Conservation (phyloP, 306 rosid genomes). For the barrel medic (Medicago truncatula) region DNA sequence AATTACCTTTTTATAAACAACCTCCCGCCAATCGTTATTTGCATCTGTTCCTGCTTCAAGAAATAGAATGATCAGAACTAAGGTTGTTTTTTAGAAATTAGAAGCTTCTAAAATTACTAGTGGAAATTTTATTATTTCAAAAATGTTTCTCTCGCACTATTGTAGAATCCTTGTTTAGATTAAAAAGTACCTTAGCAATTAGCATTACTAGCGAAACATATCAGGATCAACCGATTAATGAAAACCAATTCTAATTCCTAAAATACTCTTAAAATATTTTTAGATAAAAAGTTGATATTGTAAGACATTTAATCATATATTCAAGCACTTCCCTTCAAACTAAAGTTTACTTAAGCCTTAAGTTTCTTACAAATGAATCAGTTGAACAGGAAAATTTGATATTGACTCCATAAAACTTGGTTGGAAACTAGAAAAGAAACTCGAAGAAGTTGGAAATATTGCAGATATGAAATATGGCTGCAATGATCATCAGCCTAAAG, state of each 20-base stretch:
- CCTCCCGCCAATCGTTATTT: conserved; percentile 42
- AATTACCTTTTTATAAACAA: conserved; percentile 39
- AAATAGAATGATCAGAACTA: neutral
- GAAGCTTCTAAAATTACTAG: neutral
- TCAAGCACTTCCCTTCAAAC: neutral
- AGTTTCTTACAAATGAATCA: neutral
- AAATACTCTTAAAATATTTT: neutral
- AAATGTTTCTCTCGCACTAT: neutral
- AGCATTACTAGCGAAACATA: neutral
- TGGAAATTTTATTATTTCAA: neutral
- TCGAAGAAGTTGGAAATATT: neutral
- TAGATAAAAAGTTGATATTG: neutral
- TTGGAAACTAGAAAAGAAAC: too few species aligned
- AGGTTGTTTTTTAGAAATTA: neutral
- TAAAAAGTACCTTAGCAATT: neutral
- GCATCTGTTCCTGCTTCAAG: conserved; percentile 24
- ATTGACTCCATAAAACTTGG: too few species aligned
- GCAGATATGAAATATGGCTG: neutral
- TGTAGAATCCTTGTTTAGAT: neutral
- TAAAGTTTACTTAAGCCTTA: too few species aligned
- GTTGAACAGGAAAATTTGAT: too few species aligned
- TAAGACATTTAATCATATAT: neutral
- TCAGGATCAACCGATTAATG: neutral
- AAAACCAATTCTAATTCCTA: neutral
- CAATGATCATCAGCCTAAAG: too few species aligned